These are phyloP conservation scores for Colletotrichum sojae DNA, from an alignment of 2,329 filamentous ascomycete genomes.

Conservation along the genomic window DNA sequence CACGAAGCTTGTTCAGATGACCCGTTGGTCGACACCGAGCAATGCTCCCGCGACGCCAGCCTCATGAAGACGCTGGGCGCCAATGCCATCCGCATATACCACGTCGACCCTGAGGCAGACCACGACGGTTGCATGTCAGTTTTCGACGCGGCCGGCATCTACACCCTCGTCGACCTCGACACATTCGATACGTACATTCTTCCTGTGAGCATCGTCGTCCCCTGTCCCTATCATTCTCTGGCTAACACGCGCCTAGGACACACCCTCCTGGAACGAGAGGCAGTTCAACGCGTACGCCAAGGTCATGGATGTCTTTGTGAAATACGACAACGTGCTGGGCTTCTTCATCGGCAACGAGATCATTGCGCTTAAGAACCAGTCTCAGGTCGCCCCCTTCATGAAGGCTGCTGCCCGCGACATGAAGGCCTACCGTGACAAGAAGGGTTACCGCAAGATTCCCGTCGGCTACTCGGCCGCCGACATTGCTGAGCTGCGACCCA, in stretches of 20 bases:
- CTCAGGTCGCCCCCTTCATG: slow-evolving; percentile 81
- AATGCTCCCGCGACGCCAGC: slow-evolving; percentile 81
- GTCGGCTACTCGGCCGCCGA: slow-evolving; percentile 91
- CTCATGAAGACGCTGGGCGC: slow-evolving; percentile 86
- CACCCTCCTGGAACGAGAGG: slow-evolving; percentile 79
- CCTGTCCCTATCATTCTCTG: neutral
- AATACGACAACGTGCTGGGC: slow-evolving; percentile 84
- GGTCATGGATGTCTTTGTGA: slow-evolving; percentile 83
- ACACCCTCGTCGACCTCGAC: slow-evolving; percentile 87
- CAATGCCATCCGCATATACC: slow-evolving; percentile 90
- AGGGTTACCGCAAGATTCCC: slow-evolving; percentile 85
- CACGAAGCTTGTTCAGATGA: slow-evolving; percentile 64
- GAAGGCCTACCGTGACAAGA: slow-evolving; percentile 83
- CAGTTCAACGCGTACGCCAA: slow-evolving; percentile 78
- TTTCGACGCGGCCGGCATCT: slow-evolving; percentile 85
- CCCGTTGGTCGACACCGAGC: slow-evolving; percentile 80
- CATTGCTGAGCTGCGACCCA: slow-evolving; percentile 77
- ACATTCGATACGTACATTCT: slow-evolving; percentile 79
- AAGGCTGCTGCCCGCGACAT: slow-evolving; percentile 86
- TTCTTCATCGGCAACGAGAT: slow-evolving; percentile 94
- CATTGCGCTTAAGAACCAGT: slow-evolving; percentile 73
- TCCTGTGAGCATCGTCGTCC: slow-evolving; percentile 59
- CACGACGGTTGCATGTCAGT: slow-evolving; percentile 87
- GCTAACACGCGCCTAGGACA: slow-evolving; percentile 55
- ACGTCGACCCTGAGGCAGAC: slow-evolving; percentile 80